A percentile compares a stretch with the other conserved stretches of the same genome.
Conservation (phyloP, 495 filamentous ascomycete species). For the Talaromyces proteolyticus region DNA sequence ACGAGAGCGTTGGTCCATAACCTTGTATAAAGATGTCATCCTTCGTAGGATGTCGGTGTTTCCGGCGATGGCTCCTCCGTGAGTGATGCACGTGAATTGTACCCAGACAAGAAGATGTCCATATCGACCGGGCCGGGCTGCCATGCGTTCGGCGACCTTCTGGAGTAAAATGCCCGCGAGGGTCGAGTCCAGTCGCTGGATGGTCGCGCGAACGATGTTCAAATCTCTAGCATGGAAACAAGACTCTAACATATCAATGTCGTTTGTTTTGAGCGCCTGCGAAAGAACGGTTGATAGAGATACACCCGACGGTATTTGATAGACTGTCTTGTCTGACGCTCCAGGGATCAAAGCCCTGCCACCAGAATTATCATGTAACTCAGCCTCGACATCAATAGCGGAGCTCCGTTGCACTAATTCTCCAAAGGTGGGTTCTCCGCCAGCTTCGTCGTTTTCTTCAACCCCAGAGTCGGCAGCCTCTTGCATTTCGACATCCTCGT, state of each 20-base stretch:
- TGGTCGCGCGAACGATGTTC: slow-evolving; percentile 73
- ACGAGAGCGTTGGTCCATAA: slow-evolving; percentile 77
- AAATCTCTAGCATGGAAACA: slow-evolving; percentile 77
- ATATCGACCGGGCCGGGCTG: slow-evolving; percentile 80
- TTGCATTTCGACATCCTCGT: slow-evolving; percentile 39
- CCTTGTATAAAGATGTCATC: slow-evolving; percentile 69
- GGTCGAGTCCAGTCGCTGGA: slow-evolving; percentile 80
- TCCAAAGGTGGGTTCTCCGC: slow-evolving; percentile 74
- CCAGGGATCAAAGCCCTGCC: slow-evolving; percentile 32
- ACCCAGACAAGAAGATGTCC: slow-evolving; percentile 93
- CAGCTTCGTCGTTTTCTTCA: slow-evolving; percentile 27
- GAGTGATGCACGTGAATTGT: slow-evolving; percentile 90
- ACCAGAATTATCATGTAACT: slow-evolving; percentile 35
- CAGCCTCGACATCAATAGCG: slow-evolving; percentile 69
- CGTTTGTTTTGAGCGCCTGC: slow-evolving; percentile 89
- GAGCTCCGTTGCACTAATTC: slow-evolving; percentile 72
- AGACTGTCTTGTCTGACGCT: slow-evolving; percentile 27
- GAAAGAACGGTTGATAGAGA: slow-evolving; percentile 86
- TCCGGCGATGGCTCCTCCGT: slow-evolving; percentile 84
- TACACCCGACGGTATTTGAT: slow-evolving; percentile 62
- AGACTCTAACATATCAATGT: slow-evolving; percentile 79
- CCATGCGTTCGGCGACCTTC: slow-evolving; percentile 80
- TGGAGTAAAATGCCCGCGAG: slow-evolving; percentile 72
- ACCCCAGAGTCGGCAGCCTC: slow-evolving; percentile 32
- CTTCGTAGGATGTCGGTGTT: slow-evolving; percentile 73